These are phyloP conservation scores for Phyllosticta citribraziliensis DNA, from an alignment of 2,329 filamentous ascomycete genomes.

Conservation along the genomic window DNA sequence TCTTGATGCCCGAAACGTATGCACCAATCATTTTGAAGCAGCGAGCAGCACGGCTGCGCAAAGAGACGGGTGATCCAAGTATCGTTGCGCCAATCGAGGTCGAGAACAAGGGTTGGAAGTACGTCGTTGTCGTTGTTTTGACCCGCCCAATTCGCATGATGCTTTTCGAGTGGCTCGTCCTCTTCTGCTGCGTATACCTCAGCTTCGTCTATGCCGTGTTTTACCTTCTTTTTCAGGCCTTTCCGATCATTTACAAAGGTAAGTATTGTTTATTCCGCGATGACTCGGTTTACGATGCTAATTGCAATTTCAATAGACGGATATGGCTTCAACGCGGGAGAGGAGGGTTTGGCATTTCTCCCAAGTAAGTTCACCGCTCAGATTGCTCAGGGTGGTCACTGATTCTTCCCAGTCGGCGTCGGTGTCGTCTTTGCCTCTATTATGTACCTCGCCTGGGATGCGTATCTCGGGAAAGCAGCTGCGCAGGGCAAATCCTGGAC, in stretches of 20 bases:
- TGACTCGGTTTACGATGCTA: neutral
- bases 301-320: conserved; percentile 24
- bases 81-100: conserved; percentile 55
- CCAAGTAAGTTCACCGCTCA: conserved; percentile 31
- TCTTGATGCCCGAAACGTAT: conserved; percentile 50
- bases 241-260: conserved; percentile 54
- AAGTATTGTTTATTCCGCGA: conserved; percentile 1
- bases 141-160: conserved; percentile 66
- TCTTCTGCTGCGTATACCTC: conserved; percentile 61
- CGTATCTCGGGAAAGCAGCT: conserved; percentile 45
- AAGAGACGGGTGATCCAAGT: conserved; percentile 41
- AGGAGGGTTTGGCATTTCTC: conserved; percentile 58
- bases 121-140: conserved; percentile 59
- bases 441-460: conserved; percentile 58
- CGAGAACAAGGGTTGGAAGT: conserved; percentile 46
- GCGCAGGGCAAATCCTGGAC: conserved; percentile 45
- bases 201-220: conserved; percentile 53
- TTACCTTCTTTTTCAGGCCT: conserved; percentile 70
- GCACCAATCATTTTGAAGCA: conserved; percentile 34
- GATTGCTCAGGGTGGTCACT: neutral
- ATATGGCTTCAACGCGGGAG: conserved; percentile 55
- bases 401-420: conserved; percentile 38
- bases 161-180: conserved; percentile 62
- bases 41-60: conserved; percentile 50
- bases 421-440: conserved; percentile 51